Evolutionary conservation across 2,329 filamentous ascomycete genomes (phyloP).

Genomic region (Monilinia polystroma): DNA sequence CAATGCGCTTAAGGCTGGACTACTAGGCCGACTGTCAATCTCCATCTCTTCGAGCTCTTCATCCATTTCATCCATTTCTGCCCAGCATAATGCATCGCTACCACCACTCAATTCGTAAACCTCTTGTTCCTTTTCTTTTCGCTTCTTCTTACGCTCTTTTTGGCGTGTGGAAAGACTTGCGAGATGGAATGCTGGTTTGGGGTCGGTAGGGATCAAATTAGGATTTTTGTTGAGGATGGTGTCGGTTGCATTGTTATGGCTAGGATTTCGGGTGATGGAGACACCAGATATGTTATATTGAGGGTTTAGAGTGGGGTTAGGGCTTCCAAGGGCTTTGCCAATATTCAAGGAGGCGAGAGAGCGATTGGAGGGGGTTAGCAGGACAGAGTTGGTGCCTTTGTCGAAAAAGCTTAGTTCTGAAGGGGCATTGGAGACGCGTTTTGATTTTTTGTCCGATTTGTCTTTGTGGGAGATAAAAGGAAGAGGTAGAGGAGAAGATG

Average conservation of each 20-base stretch:
- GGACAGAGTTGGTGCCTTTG: slow-evolving; percentile 18
- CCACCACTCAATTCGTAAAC: slow-evolving; percentile 22
- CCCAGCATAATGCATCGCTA: slow-evolving; percentile 19
- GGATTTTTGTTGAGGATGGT: not conserved
- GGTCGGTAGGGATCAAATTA: not conserved
- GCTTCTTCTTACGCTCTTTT: slow-evolving; percentile 20
- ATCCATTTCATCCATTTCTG: slow-evolving; percentile 16
- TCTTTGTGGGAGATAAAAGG: slow-evolving; percentile 4
- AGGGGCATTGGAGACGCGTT: slow-evolving; percentile 6
- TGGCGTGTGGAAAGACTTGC: slow-evolving; percentile 19
- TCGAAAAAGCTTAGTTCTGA: slow-evolving; percentile 22
- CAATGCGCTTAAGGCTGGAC: slow-evolving; percentile 1
- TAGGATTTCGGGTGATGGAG: not conserved
- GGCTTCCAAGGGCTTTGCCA: slow-evolving; percentile 17
- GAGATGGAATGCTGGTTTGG: slow-evolving; percentile 19
- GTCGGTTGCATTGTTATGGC: not conserved
- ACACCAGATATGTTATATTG: not conserved
- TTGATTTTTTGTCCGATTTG: slow-evolving; percentile 12
- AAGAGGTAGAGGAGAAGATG: slow-evolving; percentile 10
- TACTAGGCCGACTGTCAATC: slow-evolving; percentile 6
- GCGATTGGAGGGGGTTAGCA: slow-evolving; percentile 11
- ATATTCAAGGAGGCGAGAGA: slow-evolving; percentile 15
- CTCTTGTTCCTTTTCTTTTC: slow-evolving; percentile 12
- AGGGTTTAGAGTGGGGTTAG: not conserved
- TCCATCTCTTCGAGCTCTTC: slow-evolving; percentile 15